Conservation (phyloP, 2,329 filamentous ascomycete species). For the Neofusicoccum umdonicola region DNA sequence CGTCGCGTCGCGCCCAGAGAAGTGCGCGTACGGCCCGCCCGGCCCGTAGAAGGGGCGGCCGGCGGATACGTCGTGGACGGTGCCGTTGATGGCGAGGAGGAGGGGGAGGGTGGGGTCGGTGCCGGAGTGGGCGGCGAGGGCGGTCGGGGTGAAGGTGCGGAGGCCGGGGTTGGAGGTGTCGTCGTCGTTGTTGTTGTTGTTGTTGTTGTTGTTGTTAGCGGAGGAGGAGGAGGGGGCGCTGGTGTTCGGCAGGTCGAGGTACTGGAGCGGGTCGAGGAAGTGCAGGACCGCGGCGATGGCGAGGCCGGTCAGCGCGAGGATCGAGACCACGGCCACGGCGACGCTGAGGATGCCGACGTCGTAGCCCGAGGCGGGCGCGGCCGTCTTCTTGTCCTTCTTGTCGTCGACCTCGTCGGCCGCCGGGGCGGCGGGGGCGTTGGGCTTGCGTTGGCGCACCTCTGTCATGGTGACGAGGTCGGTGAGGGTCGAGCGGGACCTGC, state of each 20-base stretch:
- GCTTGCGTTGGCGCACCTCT: constrained; percentile 4
- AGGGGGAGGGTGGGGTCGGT: constrained; percentile 25
- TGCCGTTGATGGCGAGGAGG: constrained; percentile 30
- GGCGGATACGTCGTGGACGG: constrained; percentile 31
- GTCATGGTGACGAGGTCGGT: not conserved
- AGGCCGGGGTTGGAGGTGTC: not conserved
- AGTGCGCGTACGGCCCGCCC: constrained; percentile 29
- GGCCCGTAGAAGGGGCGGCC: constrained; percentile 30
- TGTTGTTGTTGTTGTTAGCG: too few species aligned
- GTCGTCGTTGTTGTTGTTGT: not conserved
- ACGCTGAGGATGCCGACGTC: not conserved
- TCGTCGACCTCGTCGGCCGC: not conserved
- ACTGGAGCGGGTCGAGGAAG: constrained; percentile 11
- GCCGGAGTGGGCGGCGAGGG: constrained; percentile 26
- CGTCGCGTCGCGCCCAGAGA: constrained; percentile 29
- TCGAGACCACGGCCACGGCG: not conserved
- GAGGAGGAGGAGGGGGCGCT: not conserved
- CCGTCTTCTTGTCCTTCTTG: not conserved
- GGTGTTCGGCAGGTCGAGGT: not conserved
- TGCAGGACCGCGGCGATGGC: not conserved
- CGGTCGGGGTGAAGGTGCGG: constrained; percentile 20
- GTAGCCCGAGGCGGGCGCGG: not conserved
- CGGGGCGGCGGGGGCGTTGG: not conserved
- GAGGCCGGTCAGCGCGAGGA: not conserved
- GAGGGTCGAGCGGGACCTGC: not conserved